A percentile compares a stretch with the other conserved stretches of the same genome.
These are phyloP conservation scores for Stemphylium lycopersici DNA, from an alignment of 2,329 filamentous ascomycete species.

Conservation along the genomic window DNA sequence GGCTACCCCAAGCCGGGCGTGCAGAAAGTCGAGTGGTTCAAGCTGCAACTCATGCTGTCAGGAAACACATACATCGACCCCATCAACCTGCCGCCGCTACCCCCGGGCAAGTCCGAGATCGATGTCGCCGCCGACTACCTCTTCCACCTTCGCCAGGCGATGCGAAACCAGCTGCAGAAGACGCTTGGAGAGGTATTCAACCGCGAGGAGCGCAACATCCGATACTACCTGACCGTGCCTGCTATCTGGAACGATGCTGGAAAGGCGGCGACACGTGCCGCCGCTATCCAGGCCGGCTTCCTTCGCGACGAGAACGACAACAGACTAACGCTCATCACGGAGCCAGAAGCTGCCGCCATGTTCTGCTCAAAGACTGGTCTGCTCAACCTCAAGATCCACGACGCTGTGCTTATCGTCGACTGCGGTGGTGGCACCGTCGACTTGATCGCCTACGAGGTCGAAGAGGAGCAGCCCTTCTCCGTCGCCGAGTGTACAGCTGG, in stretches of 20 bases:
- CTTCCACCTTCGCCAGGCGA: slow-evolving; percentile 95
- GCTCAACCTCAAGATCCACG: slow-evolving; percentile 95
- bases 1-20: slow-evolving; percentile 97
- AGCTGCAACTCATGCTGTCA: slow-evolving; percentile 97
- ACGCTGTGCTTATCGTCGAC: slow-evolving; percentile 97
- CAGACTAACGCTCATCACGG: slow-evolving; percentile 89
- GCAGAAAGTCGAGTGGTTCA: slow-evolving; percentile 99
- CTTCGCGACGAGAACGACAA: slow-evolving; percentile 97
- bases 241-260: slow-evolving; percentile 99
- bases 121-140: slow-evolving; percentile 99
- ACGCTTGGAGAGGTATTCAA: slow-evolving; percentile 97
- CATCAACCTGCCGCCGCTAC: slow-evolving; percentile 96
- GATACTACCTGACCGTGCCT: slow-evolving; percentile 97
- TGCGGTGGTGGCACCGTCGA: slow-evolving; percentile 98
- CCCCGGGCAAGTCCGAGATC: slow-evolving; percentile 97
- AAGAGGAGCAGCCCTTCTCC: slow-evolving; percentile 95
- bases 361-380: slow-evolving; percentile 98
- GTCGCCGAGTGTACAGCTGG: slow-evolving; percentile 97
- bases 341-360: slow-evolving; percentile 94
- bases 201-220: slow-evolving; percentile 95
- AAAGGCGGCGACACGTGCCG: slow-evolving; percentile 93
- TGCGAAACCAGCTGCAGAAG: slow-evolving; percentile 95
- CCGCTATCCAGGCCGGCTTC: slow-evolving; percentile 96
- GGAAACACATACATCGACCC: slow-evolving; percentile 99
- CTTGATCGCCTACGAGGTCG: slow-evolving; percentile 98